Conservation (phyloP, 805 yeast species). For the baker's yeast (Saccharomyces cerevisiae) region DNA sequence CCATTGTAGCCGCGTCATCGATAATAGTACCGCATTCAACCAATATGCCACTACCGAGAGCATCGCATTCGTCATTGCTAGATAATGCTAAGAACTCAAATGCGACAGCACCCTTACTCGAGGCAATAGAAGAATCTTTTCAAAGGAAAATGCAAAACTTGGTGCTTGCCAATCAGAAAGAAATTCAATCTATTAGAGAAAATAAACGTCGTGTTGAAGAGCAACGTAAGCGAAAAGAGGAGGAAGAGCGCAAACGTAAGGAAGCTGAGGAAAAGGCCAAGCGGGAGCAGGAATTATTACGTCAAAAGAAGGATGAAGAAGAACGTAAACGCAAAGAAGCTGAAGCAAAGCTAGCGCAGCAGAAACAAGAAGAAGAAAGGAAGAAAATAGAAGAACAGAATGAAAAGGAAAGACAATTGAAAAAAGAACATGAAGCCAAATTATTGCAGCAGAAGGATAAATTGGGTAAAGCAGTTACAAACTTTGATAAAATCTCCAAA, state of each 20-base stretch:
- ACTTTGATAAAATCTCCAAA: slow-evolving; percentile 33
- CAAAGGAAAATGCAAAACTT: slow-evolving; percentile 4
- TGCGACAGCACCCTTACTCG: not conserved
- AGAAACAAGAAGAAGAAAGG: slow-evolving; percentile 25
- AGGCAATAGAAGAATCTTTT: slow-evolving; percentile 8
- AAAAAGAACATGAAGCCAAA: slow-evolving; percentile 8
- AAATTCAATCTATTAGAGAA: slow-evolving; percentile 2
- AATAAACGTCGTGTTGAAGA: slow-evolving; percentile 4
- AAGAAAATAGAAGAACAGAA: slow-evolving; percentile 13
- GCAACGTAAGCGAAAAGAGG: slow-evolving; percentile 4
- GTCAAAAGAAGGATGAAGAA: slow-evolving; percentile 4
- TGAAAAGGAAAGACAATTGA: slow-evolving; percentile 14
- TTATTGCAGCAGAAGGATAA: slow-evolving; percentile 14
- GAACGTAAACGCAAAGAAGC: slow-evolving; percentile 11
- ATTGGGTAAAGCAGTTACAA: slow-evolving; percentile 18
- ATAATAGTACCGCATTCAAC: not conserved
- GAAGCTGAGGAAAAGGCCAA: slow-evolving; percentile 1
- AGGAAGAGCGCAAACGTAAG: slow-evolving; percentile 3
- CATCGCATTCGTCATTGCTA: not conserved
- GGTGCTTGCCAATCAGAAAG: slow-evolving; percentile 6
- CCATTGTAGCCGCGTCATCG: not conserved
- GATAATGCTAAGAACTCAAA: not conserved
- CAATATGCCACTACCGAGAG: not conserved
- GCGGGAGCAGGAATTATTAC: not conserved
- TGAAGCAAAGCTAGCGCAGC: slow-evolving; percentile 11